phyloP scores from a whole-genome alignment of 148 eudicot genomes.

The Chenopodium quinoa region DNA sequence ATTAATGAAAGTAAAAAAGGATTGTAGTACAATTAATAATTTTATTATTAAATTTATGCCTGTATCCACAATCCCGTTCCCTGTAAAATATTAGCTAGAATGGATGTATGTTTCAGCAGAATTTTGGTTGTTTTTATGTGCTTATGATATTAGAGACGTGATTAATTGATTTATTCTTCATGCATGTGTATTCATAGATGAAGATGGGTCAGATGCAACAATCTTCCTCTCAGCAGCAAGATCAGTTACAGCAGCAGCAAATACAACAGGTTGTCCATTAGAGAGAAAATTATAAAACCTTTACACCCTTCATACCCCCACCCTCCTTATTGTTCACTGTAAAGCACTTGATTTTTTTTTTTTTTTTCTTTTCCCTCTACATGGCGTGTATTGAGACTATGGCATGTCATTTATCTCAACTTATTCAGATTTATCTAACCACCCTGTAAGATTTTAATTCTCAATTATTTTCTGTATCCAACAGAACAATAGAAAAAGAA shows the following conservation, averaged over 20 bases:
- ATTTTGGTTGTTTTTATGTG: slow-evolving; percentile 5
- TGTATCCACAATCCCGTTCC: not conserved
- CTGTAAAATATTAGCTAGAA: not conserved
- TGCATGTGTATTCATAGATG: slow-evolving; percentile 48
- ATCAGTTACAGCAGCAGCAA: slow-evolving; percentile 87
- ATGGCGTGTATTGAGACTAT: not conserved
- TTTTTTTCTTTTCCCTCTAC: not conserved
- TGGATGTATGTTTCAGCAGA: not conserved
- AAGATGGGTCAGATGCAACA: slow-evolving; percentile 90
- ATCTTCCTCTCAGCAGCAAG: slow-evolving; percentile 88
- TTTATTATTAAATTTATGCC: not conserved
- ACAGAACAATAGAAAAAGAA: slow-evolving; percentile 85
- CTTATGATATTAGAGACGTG: not conserved
- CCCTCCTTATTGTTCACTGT: not conserved
- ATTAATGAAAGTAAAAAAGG: not conserved
- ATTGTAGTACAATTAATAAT: not conserved
- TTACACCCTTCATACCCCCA: not conserved
- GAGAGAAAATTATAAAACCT: not conserved
- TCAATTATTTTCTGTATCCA: slow-evolving; percentile 15
- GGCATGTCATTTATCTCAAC: not conserved
- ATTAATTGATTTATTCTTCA: slow-evolving; percentile 15
- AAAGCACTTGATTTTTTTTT: not conserved
- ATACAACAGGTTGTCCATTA: slow-evolving; percentile 64
- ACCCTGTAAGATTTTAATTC: not conserved
- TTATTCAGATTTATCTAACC: not conserved